Evolutionary conservation across 345 rosid species (phyloP).

Genomic region (Populus ilicifolia): DNA sequence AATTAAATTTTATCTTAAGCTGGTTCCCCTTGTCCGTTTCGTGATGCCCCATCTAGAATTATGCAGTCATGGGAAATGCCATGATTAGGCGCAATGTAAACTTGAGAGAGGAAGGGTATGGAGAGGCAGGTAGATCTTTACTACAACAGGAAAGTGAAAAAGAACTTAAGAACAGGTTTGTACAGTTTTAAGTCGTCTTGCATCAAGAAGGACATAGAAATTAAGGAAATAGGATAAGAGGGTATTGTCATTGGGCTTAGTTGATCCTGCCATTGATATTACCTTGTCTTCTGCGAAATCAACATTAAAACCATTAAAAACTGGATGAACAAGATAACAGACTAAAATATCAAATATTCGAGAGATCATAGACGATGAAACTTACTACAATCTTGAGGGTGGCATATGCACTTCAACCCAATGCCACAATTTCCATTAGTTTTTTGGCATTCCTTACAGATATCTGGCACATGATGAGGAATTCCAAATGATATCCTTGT

Average conservation of each 20-base stretch:
- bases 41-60: not conserved
- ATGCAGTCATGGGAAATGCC: not conserved
- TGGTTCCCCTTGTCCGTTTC: not conserved
- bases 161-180: not conserved
- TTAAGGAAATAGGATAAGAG: conserved; percentile 17
- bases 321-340: not conserved
- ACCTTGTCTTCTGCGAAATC: conserved; percentile 44
- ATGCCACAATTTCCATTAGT: conserved; percentile 62
- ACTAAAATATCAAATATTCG: not conserved
- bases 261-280: conserved; percentile 22
- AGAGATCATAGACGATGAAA: not conserved
- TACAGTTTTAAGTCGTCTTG: not conserved
- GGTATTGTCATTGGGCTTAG: conserved; percentile 1
- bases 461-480: conserved; percentile 52
- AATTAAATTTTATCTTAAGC: not conserved
- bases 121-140: not conserved
- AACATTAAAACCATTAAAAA: conserved; percentile 4
- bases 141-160: not conserved
- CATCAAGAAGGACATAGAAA: not conserved
- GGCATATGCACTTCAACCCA: conserved; percentile 63
- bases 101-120: not conserved
- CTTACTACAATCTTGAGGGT: conserved; percentile 66
- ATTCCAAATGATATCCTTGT: conserved; percentile 51
- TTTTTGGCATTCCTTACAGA: conserved; percentile 53
- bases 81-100: not conserved